phyloP scores from a whole-genome alignment of 768 basidiomycete species.

The Auricularia sp. region DNA sequence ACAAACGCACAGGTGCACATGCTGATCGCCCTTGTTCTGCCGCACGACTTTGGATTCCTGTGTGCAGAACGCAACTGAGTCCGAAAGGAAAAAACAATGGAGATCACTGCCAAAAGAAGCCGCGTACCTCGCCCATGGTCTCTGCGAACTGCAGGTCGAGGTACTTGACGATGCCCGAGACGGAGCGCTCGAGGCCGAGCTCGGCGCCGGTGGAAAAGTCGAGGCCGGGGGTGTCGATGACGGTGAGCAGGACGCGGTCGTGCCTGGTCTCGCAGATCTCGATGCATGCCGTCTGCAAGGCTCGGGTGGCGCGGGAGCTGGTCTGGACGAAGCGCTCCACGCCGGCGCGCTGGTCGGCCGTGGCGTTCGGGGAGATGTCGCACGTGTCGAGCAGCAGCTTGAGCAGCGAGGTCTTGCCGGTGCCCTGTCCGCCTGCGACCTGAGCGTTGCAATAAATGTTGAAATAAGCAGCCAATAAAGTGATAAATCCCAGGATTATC shows the following conservation, averaged over 20 bases:
- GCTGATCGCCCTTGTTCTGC: slow-evolving; percentile 80
- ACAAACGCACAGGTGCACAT: slow-evolving; percentile 68
- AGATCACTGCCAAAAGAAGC: neutral
- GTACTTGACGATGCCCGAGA: slow-evolving; percentile 63
- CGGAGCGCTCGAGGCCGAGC: slow-evolving; percentile 69
- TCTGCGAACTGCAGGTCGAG: slow-evolving; percentile 74
- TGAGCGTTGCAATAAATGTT: slow-evolving; percentile 16
- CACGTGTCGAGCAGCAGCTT: slow-evolving; percentile 76
- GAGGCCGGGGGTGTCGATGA: slow-evolving; percentile 79
- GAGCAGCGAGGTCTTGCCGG: slow-evolving; percentile 77
- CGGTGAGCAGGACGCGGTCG: slow-evolving; percentile 67
- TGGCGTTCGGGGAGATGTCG: slow-evolving; percentile 69
- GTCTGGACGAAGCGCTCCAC: slow-evolving; percentile 54
- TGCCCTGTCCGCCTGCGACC: slow-evolving; percentile 73
- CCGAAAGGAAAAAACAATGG: neutral
- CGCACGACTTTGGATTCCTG: slow-evolving; percentile 85
- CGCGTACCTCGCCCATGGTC: slow-evolving; percentile 72
- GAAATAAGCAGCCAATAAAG: neutral
- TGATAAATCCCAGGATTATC: no score
- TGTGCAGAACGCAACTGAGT: slow-evolving; percentile 1
- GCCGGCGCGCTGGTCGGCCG: slow-evolving; percentile 56
- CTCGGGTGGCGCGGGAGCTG: slow-evolving; percentile 43
- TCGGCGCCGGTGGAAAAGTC: slow-evolving; percentile 67
- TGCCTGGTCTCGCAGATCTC: slow-evolving; percentile 66
- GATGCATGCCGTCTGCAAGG: slow-evolving; percentile 57